These are phyloP conservation scores for Populus euphratica DNA, from an alignment of 345 rosid genomes.

Conservation along the genomic window DNA sequence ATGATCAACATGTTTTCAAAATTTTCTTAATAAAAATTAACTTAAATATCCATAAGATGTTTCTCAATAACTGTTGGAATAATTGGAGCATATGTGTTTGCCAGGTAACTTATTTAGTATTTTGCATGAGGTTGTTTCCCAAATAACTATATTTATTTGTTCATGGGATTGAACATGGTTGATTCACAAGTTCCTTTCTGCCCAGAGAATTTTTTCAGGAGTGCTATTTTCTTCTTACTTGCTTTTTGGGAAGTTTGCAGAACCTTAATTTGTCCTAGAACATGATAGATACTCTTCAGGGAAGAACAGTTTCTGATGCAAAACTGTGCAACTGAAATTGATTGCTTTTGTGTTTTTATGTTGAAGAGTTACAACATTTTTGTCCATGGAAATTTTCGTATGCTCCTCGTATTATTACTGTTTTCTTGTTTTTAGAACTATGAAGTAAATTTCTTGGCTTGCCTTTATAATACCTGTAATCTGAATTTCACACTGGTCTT, in stretches of 20 bases:
- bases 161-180: not conserved
- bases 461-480: conserved; percentile 23
- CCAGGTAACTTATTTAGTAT: not conserved
- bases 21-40: not conserved
- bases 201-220: not conserved
- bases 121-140: not conserved
- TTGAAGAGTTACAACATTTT: not conserved
- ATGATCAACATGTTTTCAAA: not conserved
- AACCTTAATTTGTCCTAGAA: not conserved
- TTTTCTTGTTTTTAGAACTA: not conserved
- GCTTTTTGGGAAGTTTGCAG: not conserved
- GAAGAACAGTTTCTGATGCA: not conserved
- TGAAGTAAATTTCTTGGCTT: conserved; percentile 11
- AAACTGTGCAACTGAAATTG: conserved; percentile 1
- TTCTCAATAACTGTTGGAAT: not conserved
- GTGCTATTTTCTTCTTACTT: not conserved
- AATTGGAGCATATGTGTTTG: not conserved
- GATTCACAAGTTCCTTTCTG: not conserved
- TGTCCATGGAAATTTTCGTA: not conserved
- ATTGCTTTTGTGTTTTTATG: not conserved
- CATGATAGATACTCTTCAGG: not conserved
- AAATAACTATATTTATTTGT: not conserved
- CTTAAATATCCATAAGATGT: not conserved
- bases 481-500: conserved; percentile 21
- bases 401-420: not conserved